These are phyloP conservation scores for Mesembryanthemum crystallinum DNA, from an alignment of 148 eudicot genomes.

Conservation along the genomic window DNA sequence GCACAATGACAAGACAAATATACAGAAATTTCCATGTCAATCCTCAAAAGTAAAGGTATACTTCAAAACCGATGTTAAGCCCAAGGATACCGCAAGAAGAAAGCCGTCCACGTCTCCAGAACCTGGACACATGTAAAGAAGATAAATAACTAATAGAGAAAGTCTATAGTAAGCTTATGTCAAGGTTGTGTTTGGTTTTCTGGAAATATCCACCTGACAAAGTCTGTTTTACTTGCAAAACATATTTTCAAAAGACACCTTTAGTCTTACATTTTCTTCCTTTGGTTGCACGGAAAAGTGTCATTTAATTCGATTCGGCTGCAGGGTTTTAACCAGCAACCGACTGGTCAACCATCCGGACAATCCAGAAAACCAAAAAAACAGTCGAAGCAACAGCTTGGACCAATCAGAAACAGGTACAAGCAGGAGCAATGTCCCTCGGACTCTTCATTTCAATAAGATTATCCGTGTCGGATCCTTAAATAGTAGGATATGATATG, in stretches of 20 bases:
- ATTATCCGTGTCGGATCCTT: too few relatives aligned
- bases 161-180: neutral
- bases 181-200: neutral
- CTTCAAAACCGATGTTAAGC: conserved; percentile 68
- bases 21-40: neutral
- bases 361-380: neutral
- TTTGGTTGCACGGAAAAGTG: neutral
- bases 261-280: neutral
- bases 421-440: too few relatives aligned
- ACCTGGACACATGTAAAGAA: conserved; percentile 45
- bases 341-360: neutral
- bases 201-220: neutral
- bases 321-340: neutral
- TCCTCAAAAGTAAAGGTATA: conserved; percentile 30
- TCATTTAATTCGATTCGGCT: neutral
- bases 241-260: neutral
- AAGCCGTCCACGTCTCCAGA: conserved; percentile 56
- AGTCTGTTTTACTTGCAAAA: neutral
- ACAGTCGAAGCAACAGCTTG: too few relatives aligned
- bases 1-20: neutral
- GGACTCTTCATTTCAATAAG: too few relatives aligned
- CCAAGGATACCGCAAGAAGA: conserved; percentile 71
- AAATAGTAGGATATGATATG: too few relatives aligned
- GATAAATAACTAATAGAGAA: conserved; percentile 7
- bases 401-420: neutral